Percentiles rank a stretch among this genome's conserved stretches.
Evolutionary conservation across 306 rosid species (phyloP).

Genomic region (Mucuna pruriens): DNA sequence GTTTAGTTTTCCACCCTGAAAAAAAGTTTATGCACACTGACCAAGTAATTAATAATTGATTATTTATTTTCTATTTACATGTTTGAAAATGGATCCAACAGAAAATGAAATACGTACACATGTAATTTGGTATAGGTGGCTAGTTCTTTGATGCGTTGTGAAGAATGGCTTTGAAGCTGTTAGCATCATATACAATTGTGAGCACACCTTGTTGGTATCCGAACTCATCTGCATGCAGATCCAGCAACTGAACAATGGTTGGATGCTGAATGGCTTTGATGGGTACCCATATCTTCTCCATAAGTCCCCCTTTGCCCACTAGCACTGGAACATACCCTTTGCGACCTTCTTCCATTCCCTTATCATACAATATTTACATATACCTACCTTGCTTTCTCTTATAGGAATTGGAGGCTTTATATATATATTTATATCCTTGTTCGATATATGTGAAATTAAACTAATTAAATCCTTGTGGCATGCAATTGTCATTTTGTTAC

Average conservation of each 20-base stretch:
- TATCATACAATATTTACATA: neutral
- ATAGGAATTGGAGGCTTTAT: neutral
- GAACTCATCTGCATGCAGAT: neutral
- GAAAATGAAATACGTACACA: neutral
- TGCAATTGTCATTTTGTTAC: neutral
- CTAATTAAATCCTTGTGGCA: neutral
- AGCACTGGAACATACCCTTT: constrained; percentile 6
- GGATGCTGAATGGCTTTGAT: neutral
- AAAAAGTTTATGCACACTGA: no score
- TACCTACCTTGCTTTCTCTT: neutral
- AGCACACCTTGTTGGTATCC: neutral
- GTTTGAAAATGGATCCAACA: no score
- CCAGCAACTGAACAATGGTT: neutral
- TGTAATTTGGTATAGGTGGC: neutral
- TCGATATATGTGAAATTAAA: neutral
- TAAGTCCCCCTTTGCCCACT: neutral
- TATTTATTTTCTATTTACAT: neutral
- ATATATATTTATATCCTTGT: neutral
- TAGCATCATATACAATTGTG: neutral
- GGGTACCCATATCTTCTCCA: neutral
- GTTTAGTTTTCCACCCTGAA: no score
- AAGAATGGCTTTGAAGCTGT: neutral
- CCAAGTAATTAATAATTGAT: no score
- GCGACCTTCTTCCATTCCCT: neutral
- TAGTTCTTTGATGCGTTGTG: neutral